A percentile compares a stretch with the other conserved stretches of the same genome.
phyloP scores from a whole-genome alignment of 2,329 filamentous ascomycete genomes.

The Aspergillus sp. region DNA sequence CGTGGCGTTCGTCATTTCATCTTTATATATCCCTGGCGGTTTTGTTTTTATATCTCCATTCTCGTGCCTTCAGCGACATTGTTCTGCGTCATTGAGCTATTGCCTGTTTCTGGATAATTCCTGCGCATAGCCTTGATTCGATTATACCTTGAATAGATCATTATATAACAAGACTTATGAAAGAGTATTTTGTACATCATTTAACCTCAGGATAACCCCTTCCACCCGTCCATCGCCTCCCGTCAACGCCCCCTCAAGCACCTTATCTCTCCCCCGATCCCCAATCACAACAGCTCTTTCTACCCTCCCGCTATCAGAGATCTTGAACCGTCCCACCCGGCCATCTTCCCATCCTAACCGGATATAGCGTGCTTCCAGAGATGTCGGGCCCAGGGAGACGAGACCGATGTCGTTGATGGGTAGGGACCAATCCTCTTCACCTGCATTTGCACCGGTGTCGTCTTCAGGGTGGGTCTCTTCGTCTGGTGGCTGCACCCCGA shows the following conservation, averaged over 20 bases:
- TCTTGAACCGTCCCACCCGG: constrained; percentile 35
- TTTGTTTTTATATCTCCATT: no score
- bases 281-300: constrained; percentile 38
- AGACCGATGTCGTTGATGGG: constrained; percentile 24
- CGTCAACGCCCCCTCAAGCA: constrained; percentile 26
- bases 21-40: no score
- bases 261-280: constrained; percentile 31
- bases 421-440: constrained; percentile 4
- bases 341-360: constrained; percentile 39
- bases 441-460: constrained; percentile 2
- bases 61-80: no score
- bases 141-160: no score
- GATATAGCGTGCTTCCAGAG: constrained; percentile 35
- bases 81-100: no score
- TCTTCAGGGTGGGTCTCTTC: constrained; percentile 9
- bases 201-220: constrained; percentile 24
- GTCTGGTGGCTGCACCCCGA: constrained; percentile 15
- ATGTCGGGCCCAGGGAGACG: constrained; percentile 25
- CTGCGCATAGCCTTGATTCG: no score
- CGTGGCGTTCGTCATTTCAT: no score
- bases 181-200: no score
- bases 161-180: no score
- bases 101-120: no score
- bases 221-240: constrained; percentile 30
- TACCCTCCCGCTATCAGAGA: constrained; percentile 33